These are phyloP conservation scores for Draba incana DNA, from an alignment of 345 rosid genomes.

Conservation along the genomic window DNA sequence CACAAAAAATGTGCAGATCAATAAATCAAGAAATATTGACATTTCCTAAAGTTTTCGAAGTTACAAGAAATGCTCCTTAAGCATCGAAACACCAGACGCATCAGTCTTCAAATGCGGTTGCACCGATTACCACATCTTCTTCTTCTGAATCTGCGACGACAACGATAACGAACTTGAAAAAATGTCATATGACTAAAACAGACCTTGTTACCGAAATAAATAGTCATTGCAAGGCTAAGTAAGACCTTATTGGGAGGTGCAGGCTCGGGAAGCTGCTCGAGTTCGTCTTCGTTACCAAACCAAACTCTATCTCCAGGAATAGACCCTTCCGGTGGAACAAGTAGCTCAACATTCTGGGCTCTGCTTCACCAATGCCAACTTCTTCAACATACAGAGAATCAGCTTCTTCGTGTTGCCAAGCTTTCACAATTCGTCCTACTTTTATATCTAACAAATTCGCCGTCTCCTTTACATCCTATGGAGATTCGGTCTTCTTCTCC, in stretches of 20 bases:
- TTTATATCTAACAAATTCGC: slow-evolving; percentile 80
- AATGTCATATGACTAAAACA: background rate
- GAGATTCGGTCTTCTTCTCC: slow-evolving; percentile 29
- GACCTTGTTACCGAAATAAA: background rate
- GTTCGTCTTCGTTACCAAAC: slow-evolving; percentile 70
- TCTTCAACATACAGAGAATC: slow-evolving; percentile 93
- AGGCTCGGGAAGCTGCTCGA: slow-evolving; percentile 56
- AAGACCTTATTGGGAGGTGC: slow-evolving; percentile 80
- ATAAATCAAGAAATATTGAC: slow-evolving; percentile 67
- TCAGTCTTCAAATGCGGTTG: slow-evolving; percentile 88
- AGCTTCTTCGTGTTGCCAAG: slow-evolving; percentile 94
- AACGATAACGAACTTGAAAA: background rate
- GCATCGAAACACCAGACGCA: slow-evolving; percentile 58
- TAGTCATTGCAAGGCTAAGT: background rate
- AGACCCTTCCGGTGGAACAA: slow-evolving; percentile 73
- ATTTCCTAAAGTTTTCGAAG: slow-evolving; percentile 56
- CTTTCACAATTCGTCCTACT: slow-evolving; percentile 80
- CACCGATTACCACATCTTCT: slow-evolving; percentile 85
- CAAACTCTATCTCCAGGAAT: slow-evolving; percentile 82
- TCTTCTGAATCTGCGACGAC: slow-evolving; percentile 73
- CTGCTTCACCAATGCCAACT: slow-evolving; percentile 81
- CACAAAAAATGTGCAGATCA: no score
- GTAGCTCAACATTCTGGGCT: slow-evolving; percentile 83
- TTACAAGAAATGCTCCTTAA: slow-evolving; percentile 58
- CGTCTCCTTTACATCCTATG: slow-evolving; percentile 48